Evolutionary conservation across 140 eudicot species (phyloP), one percentile per base, ranked within the genome.

Genomic region (Flaveria floridana): DNA sequence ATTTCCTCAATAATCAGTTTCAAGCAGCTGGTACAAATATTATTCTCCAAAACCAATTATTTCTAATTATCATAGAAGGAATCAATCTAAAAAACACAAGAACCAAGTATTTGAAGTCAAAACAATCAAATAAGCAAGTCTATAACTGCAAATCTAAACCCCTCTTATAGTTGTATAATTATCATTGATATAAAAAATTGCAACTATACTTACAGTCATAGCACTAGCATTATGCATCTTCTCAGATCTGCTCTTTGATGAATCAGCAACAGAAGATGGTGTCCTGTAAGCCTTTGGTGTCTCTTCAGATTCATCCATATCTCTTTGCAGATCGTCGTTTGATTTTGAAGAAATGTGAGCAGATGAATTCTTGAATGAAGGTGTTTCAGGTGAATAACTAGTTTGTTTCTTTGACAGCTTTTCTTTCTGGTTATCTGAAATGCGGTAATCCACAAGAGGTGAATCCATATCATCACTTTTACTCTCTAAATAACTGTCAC

Each of bases 381-480:
- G 85, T 68, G 90, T 82, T 84, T 90, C 96, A 42, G 96, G 90
- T 55, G 95, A 90, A 82, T 82, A 82, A 80, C 79, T 72, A 77
- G 58, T 80, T 75, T 79, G 88, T 30, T 65, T 77, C 71, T 84
- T 88, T 20, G 80, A 48, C 14, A 80, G 23, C 72, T 86, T 85
- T 37, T 90, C 97, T 79, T 82, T 93, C 56, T 82, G 58, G 84
- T 81, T 90, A 71, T 82, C 71, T 50, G 90, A 78, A 55, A 80
- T 75, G 75, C 86, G 87, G 72, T 73, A 80, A 23, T 86, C 97
- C 66, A 77, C 57, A 15, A 83, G 77, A 11, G 94, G 88, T 71
- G 86, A 71, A 82, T 90, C 99, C 97, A 86, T 90, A 71, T 90
- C 99, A 76, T 94, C 98, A 77, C 96, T 90, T 80, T 90, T 90